Evolutionary conservation across 306 rosid species (phyloP), one percentile per base, ranked within the genome.

Genomic region (Delonix regia): DNA sequence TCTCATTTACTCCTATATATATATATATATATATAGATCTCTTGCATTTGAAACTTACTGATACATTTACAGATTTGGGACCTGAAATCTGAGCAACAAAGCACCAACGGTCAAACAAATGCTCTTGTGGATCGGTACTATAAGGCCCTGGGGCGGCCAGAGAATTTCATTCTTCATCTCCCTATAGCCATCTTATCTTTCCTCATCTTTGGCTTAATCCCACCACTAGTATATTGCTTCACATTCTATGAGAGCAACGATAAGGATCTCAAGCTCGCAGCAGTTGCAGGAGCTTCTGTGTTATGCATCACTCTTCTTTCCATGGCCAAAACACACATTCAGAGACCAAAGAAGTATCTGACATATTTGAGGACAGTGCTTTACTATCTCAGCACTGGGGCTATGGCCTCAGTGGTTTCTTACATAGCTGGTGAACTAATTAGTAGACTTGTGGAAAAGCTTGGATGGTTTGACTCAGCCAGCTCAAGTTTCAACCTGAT

Each of bases 211-310:
- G 98, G 98, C 7, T 71, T 88, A 36, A 84, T 92, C 8, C 86
- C 98, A 4, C 97, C 98, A 12, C 13, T 90, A 16, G 90, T 87
- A 9, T 94, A 94, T 63, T 90, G 91, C 61, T 87, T 94, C 83
- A 65, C 98, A 2, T 92, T 94, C 79, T 74, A 39, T 22, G 82
- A 86, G 81, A 94, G 80, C 28, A 74, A 82, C 60, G 78, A 89
- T 74, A 83, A 68, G 65, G 90, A 90, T 78, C 78, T 85, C 42
- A 92, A 92, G 90, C 69, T 92, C 3, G 97, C 88, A 44, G 97
- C 88, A 39, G 93, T 88, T 64, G 97, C 90, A 5, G 90, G 47
- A 65, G 92, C 93, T 66, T 94, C 97, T 78, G 73, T 92, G 7
- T 0, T 88, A 8, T 89, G 97, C 86, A 84, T 94, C 74, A 80